Evolutionary conservation across 1,139 yeast genomes (phyloP).

Genomic region (Geotrichum siamense): DNA sequence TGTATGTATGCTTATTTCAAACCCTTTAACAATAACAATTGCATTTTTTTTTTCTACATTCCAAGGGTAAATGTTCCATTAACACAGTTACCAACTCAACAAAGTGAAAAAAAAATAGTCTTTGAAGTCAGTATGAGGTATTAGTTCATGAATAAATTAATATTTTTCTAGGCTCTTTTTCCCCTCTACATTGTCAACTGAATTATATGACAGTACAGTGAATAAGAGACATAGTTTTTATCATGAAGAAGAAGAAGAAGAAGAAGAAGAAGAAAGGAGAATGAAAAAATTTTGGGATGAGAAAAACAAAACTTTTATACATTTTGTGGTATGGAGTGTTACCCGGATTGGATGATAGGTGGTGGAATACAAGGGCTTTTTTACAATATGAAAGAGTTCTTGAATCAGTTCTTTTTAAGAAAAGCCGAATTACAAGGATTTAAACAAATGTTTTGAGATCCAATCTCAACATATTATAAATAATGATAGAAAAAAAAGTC

Average conservation of each 20-base stretch:
- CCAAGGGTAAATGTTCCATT: constrained; percentile 10
- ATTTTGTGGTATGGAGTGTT: neutral
- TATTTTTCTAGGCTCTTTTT: constrained; percentile 9
- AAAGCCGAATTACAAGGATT: no score
- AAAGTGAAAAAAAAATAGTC: constrained; percentile 4
- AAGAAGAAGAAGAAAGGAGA: neutral
- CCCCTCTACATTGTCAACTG: constrained; percentile 11
- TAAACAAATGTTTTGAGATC: no score
- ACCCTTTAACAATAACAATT: no score
- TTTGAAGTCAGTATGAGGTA: constrained; percentile 9
- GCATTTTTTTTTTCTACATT: no score
- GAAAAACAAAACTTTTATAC: no score
- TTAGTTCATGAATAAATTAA: neutral
- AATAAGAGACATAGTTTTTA: constrained; percentile 11
- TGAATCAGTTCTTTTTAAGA: no score
- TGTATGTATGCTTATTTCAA: no score
- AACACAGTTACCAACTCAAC: constrained; percentile 6
- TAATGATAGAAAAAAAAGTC: neutral
- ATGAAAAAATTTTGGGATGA: neutral
- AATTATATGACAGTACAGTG: constrained; percentile 8
- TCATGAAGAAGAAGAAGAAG: constrained; percentile 7
- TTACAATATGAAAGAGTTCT: no score
- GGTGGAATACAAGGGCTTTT: neutral
- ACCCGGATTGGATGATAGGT: neutral
- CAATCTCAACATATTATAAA: no score